Percentiles rank a stretch among this genome's conserved stretches.
Evolutionary conservation across 148 eudicot genomes (phyloP).

Genomic region (Chenopodium formosanum): DNA sequence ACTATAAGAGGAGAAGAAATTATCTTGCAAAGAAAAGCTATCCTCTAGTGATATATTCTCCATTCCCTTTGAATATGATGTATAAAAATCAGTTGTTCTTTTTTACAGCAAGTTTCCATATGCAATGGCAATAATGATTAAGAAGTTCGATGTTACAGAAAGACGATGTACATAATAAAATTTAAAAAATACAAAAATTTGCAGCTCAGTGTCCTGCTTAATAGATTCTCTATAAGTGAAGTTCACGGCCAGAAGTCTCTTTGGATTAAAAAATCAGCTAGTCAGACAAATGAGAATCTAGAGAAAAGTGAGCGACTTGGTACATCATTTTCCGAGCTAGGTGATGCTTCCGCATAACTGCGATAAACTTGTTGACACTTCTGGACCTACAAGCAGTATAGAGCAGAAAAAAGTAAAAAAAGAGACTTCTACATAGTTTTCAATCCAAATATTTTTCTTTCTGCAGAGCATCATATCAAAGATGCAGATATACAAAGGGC

Average conservation of each 20-base stretch:
- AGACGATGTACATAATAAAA: background rate
- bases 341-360: slow-evolving; percentile 45
- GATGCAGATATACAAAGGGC: background rate
- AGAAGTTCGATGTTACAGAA: background rate
- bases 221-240: background rate
- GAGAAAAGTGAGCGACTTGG: slow-evolving; percentile 76
- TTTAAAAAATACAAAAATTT: slow-evolving; percentile 5
- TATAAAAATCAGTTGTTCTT: background rate
- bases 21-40: too few relatives aligned
- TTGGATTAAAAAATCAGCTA: background rate
- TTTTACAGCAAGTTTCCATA: slow-evolving; percentile 6
- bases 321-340: slow-evolving; percentile 60
- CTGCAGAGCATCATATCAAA: background rate
- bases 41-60: background rate
- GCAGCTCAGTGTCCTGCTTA: background rate
- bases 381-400: slow-evolving; percentile 46
- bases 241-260: background rate
- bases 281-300: slow-evolving; percentile 70
- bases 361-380: slow-evolving; percentile 93
- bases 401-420: background rate
- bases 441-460: background rate
- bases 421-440: background rate
- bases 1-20: background rate
- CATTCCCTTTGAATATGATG: background rate
- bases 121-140: background rate